A percentile compares a stretch with the other conserved stretches of the same genome.
Conservation (phyloP, 305 asterid genomes). For the Fraxinus angustifolia region DNA sequence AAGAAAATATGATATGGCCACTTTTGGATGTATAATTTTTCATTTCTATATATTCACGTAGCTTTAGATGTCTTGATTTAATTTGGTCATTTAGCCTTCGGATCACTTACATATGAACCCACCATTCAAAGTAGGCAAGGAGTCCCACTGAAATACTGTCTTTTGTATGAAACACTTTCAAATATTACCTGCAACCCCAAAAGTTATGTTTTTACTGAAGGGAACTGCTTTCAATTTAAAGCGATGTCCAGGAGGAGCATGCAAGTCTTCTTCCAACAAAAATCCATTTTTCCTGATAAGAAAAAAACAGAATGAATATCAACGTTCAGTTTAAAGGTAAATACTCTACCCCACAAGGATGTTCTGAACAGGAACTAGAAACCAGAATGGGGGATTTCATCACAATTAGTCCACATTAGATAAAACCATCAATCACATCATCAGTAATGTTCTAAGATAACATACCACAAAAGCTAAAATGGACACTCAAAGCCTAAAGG, state of each 20-base stretch:
- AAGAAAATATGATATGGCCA: not conserved
- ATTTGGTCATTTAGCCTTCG: not conserved
- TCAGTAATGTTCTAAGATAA: not conserved
- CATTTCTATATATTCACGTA: not conserved
- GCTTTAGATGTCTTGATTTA: not conserved
- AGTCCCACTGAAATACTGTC: not conserved
- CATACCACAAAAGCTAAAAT: conserved; percentile 5
- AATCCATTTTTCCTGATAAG: conserved; percentile 86
- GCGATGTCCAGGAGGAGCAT: conserved; percentile 83
- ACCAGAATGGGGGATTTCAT: conserved; percentile 2
- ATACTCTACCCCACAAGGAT: conserved; percentile 6
- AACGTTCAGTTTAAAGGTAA: conserved; percentile 9
- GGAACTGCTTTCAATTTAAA: conserved; percentile 88
- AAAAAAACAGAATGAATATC: conserved; percentile 3
- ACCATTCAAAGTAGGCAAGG: conserved; percentile 5
- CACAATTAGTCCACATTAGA: conserved; percentile 2
- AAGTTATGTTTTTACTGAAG: conserved; percentile 85
- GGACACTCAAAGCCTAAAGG: not conserved
- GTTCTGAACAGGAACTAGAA: conserved; percentile 10
- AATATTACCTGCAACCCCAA: conserved; percentile 72
- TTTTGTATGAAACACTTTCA: not conserved
- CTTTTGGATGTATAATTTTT: not conserved
- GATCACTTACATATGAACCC: not conserved
- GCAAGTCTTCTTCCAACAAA: conserved; percentile 66
- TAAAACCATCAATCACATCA: conserved; percentile 5